Evolutionary conservation across 106 monocot species (phyloP).

Genomic region (Xerophyta viscosa): DNA sequence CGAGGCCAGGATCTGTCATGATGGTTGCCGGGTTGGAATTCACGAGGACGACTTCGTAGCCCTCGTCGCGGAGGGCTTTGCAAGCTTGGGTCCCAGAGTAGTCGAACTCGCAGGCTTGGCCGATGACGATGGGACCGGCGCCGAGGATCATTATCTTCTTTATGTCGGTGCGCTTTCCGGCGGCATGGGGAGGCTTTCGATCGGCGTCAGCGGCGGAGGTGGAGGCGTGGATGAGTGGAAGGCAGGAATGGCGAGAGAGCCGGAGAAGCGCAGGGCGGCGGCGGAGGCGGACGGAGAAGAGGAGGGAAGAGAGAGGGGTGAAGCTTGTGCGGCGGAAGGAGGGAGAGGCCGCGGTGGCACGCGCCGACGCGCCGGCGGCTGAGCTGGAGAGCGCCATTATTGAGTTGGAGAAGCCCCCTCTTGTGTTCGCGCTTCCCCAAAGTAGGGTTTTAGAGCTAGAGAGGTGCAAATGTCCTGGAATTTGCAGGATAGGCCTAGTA

Average conservation of each 20-base stretch:
- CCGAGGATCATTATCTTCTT: slow-evolving; percentile 95
- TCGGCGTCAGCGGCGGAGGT: neutral
- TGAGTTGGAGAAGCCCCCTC: too few species aligned
- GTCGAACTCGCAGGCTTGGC: slow-evolving; percentile 98
- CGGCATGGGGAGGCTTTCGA: neutral
- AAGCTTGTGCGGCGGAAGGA: neutral
- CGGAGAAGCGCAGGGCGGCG: neutral
- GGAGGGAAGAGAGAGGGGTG: neutral
- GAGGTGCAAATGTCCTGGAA: too few species aligned
- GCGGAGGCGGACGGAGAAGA: slow-evolving; percentile 6
- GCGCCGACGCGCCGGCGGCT: slow-evolving; percentile 3
- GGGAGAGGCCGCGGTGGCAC: slow-evolving; percentile 2
- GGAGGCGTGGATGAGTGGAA: neutral
- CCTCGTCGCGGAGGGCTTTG: slow-evolving; percentile 89
- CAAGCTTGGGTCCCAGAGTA: slow-evolving; percentile 96
- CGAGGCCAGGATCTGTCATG: slow-evolving; percentile 96
- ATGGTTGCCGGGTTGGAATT: slow-evolving; percentile 99
- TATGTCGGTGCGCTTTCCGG: slow-evolving; percentile 71
- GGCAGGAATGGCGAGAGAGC: slow-evolving; percentile 1
- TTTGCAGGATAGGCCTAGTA: too few species aligned
- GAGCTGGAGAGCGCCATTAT: neutral
- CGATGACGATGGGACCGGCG: slow-evolving; percentile 94
- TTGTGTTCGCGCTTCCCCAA: too few species aligned
- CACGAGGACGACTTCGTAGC: slow-evolving; percentile 88
- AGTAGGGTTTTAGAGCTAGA: too few species aligned